Evolutionary conservation across 805 yeast species (phyloP), one percentile per base, ranked within the genome.

Genomic region (Pichia phayaonensis): DNA sequence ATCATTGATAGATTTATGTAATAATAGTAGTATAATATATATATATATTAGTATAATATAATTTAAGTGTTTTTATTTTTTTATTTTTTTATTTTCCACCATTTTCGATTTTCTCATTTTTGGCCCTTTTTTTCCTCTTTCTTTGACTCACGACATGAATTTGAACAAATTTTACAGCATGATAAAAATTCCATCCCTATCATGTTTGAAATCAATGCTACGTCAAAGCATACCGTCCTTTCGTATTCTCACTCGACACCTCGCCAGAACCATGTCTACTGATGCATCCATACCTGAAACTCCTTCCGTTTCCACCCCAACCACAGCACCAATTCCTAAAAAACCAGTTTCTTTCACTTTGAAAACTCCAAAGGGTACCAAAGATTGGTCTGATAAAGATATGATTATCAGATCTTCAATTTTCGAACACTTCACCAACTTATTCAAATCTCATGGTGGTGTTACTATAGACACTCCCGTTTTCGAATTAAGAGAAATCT

Each of bases 401-500:
- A 94, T 94, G 98, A 86, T 90, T 40, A 81, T 94, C 58, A 82
- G 99, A 69, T 92, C 87, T 61, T 94, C 86, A 40, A 79, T 94
- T 54, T 94, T 94, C 68, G 72, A 74, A 47, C 78, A 89, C 11
- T 70, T 94, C 54, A 79, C 90, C 16, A 61, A 72, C 2, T 69
- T 94, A 46, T 94, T 94, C 78, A 86, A 90, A 69, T 84, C 90
- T 60, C 99, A 94, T 69, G 99, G 99, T 55, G 99, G 95, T 69
- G 96, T 90, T 34, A 92, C 99, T 41, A 89, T 94, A 57, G 99
- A 94, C 67, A 94, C 99, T 2, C 99, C 99, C 8, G 99, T 94
- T 5, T 94, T 94, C 61, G 99, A 94, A 69, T 76, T 92, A 58
- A 81, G 96, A 60, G 99, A 94, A 68, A 94, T 94, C 59, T 77